Base-by-base conservation (phyloP, 257 asterid genomes). In the Eustoma russellianum region DNA sequence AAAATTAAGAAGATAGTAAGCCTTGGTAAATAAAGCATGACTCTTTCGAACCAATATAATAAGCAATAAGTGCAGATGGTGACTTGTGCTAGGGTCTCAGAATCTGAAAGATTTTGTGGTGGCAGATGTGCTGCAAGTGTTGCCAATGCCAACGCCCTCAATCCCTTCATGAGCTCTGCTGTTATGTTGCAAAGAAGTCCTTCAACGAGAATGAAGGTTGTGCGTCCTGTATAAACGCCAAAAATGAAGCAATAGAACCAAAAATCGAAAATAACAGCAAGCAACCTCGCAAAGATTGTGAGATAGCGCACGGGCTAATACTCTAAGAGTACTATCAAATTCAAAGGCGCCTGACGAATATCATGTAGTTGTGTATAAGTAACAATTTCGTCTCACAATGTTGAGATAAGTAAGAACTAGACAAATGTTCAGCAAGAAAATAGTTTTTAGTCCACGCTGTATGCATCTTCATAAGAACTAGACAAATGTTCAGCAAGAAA, bases 101-200 rank as follows among this genome's bases (percentile, higher is more conserved):
- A 41, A n/a, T 28, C 10, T 34, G 49, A 50, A 18, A 19, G 30
- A 17, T 57, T 24, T 41, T 41, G 55, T 14, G 50, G 16, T 47
- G 38, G 35, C 50, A 40, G 52, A 49, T 16, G 18, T 16, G 40
- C 41, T 10, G 40, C 7, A 38, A 24, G 28, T 5, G 55, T 52
- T 56, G 24, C 17, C 14, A 60, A 40, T 24, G 15, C 44, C 56
- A 56, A 10, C 11, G 41, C 40, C 16, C 16, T 17, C 48, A 46
- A 50, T 60, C 17, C 34, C 34, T 16, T 38, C 16, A 17, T 13
- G 14, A 34, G 19, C 41, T 55, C 50, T 24, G 33, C 41, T 41
- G 56, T 68, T 82, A 83, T 77, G 81, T 69, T 75, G 78, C 77
- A 59, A 91, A 72, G 46, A 80, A 87, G 59, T 87, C 98, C 71